phyloP scores from a whole-genome alignment of 345 rosid species.

The Melaleuca alternifolia region DNA sequence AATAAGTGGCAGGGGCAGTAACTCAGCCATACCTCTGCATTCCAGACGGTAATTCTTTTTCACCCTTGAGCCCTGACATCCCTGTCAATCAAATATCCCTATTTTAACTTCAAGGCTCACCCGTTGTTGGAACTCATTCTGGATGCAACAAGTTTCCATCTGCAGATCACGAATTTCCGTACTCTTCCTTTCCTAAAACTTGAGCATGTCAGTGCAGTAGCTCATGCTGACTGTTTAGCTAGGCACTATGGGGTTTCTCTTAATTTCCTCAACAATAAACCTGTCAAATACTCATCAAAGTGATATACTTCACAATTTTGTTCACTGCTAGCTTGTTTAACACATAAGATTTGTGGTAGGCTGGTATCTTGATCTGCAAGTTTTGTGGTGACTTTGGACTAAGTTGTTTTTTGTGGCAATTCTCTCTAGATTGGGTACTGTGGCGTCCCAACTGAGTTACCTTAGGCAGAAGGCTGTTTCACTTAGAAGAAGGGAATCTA shows the following conservation, averaged over 20 bases:
- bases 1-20: background rate
- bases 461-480: conserved; percentile 26
- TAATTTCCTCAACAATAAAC: background rate
- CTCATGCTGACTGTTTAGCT: background rate
- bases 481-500: conserved; percentile 24
- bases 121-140: background rate
- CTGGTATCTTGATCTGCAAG: background rate
- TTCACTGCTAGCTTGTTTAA: background rate
- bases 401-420: background rate
- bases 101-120: background rate
- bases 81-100: background rate
- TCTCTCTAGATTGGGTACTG: conserved; percentile 40
- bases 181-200: background rate
- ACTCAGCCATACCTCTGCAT: background rate
- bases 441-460: conserved; percentile 31
- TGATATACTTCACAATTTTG: background rate
- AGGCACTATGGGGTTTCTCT: background rate
- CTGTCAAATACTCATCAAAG: background rate
- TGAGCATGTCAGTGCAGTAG: background rate
- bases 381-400: background rate
- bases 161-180: background rate
- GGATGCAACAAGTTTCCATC: background rate
- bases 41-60: background rate
- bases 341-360: background rate
- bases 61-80: background rate